Evolutionary conservation across 225 moss, liverwort and hornwort species (phyloP), one percentile per base, ranked within the genome.

Genomic region (Bryoerythrophyllum caledonicum): DNA sequence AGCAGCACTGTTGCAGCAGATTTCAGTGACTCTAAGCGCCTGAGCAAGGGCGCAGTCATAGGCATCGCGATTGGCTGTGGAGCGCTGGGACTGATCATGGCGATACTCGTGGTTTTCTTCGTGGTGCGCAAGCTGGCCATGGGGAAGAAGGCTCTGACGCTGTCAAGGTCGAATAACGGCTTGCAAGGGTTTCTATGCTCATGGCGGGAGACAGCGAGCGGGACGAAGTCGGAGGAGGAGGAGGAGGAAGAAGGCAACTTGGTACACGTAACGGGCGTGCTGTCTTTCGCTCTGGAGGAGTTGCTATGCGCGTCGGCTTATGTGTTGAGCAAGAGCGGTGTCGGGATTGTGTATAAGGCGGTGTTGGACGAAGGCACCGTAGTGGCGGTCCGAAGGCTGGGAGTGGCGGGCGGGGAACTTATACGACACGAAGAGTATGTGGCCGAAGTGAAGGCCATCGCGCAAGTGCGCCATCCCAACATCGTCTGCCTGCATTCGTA

Each of bases 321-420:
- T 27, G 86, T 90, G 58, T 46, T 92, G 60, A 88, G 90, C 38
- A 92, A 91, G 68, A 88, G 84, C 30, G 88, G 90, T 1, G 88
- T 82, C 21, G 94, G 94, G 55, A 88, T 91, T 65, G 91, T 92
- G 30, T 97, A 92, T 79, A 92, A 85, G 65, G 96, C 91, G 4
- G 80, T 83, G 7, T n/a, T 97, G 76, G 75, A 77, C 21, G 94
- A 87, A 19, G 84, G 88, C 19, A 76, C 78, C n/a, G 77, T 83
- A 34, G 83, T 97, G 44, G 92, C 87, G 9, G 85, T 92, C 59
- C 87, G 92, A 78, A 87, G 91, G 21, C 63, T 97, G 17, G 85
- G 86, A 4, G 84, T 89, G 0, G 21, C 68, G 23, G 87, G 83
- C 16, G 82, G 78, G 0, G 82, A 82, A 65, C 54, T 68, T 4